Evolutionary conservation across 305 asterid genomes (phyloP).

Genomic region (Coffea humblotiana): DNA sequence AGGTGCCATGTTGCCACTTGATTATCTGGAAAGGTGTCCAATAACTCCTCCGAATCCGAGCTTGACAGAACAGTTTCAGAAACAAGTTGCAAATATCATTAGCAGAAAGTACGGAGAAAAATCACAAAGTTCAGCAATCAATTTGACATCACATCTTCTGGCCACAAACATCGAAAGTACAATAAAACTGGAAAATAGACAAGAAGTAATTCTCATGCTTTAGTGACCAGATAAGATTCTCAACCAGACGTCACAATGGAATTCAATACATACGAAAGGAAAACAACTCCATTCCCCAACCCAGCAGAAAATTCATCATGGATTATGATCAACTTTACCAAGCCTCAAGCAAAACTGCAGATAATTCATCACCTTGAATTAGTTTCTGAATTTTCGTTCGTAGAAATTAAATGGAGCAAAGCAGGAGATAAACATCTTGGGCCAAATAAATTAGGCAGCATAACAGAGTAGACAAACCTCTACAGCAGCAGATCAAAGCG

Average conservation of each 20-base stretch:
- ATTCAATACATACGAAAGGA: background rate
- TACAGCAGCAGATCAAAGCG: background rate
- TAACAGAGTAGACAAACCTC: too few relatives aligned
- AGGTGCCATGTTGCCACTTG: slow-evolving; percentile 45
- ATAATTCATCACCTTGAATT: background rate
- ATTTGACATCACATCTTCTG: background rate
- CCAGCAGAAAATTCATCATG: background rate
- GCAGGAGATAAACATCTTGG: background rate
- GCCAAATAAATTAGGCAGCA: background rate
- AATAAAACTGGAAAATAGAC: background rate
- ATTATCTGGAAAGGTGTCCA: background rate
- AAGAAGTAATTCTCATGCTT: background rate
- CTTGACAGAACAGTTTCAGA: background rate
- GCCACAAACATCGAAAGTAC: background rate
- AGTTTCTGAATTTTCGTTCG: background rate
- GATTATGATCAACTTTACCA: background rate
- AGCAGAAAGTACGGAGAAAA: background rate
- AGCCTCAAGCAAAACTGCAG: background rate
- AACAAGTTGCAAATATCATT: background rate
- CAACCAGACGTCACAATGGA: background rate
- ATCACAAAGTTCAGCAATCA: background rate
- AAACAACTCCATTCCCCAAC: background rate
- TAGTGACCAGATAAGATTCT: background rate
- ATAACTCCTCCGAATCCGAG: background rate
- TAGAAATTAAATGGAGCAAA: too few relatives aligned